These are phyloP conservation scores for Zygotorulaspora chibaensis DNA, from an alignment of 805 yeast genomes.

Conservation along the genomic window DNA sequence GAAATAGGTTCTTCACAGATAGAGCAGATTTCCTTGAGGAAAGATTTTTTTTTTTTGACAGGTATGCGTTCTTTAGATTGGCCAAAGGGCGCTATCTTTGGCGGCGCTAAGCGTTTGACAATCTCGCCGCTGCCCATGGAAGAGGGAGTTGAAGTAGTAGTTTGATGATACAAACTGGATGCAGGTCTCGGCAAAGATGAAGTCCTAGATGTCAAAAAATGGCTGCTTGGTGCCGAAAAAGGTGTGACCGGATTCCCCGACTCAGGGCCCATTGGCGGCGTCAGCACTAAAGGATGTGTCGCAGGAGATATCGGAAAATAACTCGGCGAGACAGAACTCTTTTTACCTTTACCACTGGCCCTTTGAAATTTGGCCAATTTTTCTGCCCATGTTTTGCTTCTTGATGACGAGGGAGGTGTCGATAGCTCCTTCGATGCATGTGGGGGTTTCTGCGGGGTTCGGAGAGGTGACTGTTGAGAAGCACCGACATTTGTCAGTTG, in stretches of 20 bases:
- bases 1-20: conserved; percentile 51
- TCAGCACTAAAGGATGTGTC: conserved; percentile 1
- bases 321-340: conserved; percentile 5
- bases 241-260: conserved; percentile 5
- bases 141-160: not conserved
- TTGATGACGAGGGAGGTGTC: conserved; percentile 19
- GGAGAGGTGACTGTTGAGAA: conserved; percentile 10
- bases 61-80: conserved; percentile 6
- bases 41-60: conserved; percentile 23
- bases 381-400: conserved; percentile 27
- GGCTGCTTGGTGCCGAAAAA: not conserved
- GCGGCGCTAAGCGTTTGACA: conserved; percentile 9
- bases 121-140: not conserved
- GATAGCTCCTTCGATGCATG: conserved; percentile 1
- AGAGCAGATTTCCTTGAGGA: conserved; percentile 28
- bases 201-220: conserved; percentile 22
- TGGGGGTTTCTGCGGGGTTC: conserved; percentile 10
- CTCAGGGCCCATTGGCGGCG: conserved; percentile 3
- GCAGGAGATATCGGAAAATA: conserved; percentile 2
- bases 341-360: conserved; percentile 15
- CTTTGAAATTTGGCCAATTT: conserved; percentile 20
- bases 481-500: conserved; percentile 19
- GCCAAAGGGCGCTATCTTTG: conserved; percentile 17
- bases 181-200: conserved; percentile 31
- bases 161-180: conserved; percentile 3